Base-by-base conservation (phyloP, 768 basidiomycete species). In the Suillus luteus region DNA sequence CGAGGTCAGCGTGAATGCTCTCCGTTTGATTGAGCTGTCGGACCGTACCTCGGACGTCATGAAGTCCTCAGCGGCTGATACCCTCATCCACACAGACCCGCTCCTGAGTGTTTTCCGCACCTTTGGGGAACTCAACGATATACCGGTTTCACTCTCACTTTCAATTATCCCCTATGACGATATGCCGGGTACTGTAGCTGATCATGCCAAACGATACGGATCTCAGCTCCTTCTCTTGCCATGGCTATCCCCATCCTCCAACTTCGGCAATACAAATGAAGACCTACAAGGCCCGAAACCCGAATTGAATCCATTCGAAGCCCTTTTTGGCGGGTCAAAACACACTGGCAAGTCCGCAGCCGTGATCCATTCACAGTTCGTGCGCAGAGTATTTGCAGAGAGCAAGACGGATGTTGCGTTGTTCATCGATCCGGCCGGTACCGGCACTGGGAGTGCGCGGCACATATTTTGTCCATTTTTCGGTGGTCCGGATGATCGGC, bases 401-500 rank as follows among this genome's bases (percentile, higher is more conserved):
- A 84, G 88, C 17, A 83, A 86, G 3, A 80, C 82, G 11, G 93
- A 98, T 68, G 91, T 96, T 41, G 93, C 89, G 5, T 76, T 99
- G 41, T 96, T 92, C 73, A 83, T 97, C 63, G 96, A 98, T 73
- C 81, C 89, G 31, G 89, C 73, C 70, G 62, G 73, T 19, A 57
- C 66, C 6, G 72, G 75, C 5, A 67, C 73, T 10, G 73, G 65
- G 8, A 73, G 73, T 14, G 59, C 57, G 3, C 81, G 89, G 64
- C 92, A 92, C 66, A 71, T 98, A 35, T 86, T 96, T 73, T 72
- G 95, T 48, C 92, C 96, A 0, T 98, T 96, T 85, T 91, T 94
- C 72, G 96, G 96, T 43, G 96, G 96, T 0, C 88, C 93, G 0
- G 96, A 99, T 72, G 96, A 98, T 73, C 86, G 97, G 1, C 81